Base-by-base conservation (phyloP, 768 basidiomycete species). In the Amanita exitialis region DNA sequence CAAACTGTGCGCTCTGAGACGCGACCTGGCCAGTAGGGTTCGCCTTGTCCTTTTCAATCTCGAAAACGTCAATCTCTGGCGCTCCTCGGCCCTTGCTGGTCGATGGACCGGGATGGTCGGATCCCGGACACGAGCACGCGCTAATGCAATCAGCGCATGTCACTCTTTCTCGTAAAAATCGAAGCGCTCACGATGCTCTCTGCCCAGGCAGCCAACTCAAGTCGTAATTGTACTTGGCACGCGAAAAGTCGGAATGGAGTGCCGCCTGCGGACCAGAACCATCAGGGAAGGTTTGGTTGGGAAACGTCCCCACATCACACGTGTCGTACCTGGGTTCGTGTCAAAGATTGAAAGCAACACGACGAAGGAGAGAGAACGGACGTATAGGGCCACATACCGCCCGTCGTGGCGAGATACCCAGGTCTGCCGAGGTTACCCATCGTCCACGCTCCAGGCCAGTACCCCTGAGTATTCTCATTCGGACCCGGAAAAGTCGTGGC, bases 401-500 rank as follows among this genome's bases (percentile, higher is more conserved):
- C 89, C 1, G 84, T 85, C 1, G 86, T 80, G 0, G 82, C 87
- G 4, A 78, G 69, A 62, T 87, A 92, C 5, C 90, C 91, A 0
- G 90, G 80, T 35, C 91, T 69, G 1, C 80, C 90, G 4, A 93
- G 74, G 61, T 93, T 95, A 2, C 90, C 90, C 82, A 87, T 86
- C 16, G 86, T 88, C 90, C 90, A 92, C 2, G 77, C 78, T 56
- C 86, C 89, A 34, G 88, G 90, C 90, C 87, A 90, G 57, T 76
- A 78, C 25, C 76, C 76, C 54, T 63, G 56, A 2, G 80, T 73
- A 53, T 71, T 65, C 49, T 74, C 70, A 54, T 78, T 68, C 4
- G 78, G 73, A 0, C 83, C 84, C 0, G 84, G 83, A 4, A 86
- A 66, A 0, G 71, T 70, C 7, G 81, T 68, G 2, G 69, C 61